Evolutionary conservation across 441 rosid genomes (phyloP).

Genomic region (Erodium moschatum): DNA sequence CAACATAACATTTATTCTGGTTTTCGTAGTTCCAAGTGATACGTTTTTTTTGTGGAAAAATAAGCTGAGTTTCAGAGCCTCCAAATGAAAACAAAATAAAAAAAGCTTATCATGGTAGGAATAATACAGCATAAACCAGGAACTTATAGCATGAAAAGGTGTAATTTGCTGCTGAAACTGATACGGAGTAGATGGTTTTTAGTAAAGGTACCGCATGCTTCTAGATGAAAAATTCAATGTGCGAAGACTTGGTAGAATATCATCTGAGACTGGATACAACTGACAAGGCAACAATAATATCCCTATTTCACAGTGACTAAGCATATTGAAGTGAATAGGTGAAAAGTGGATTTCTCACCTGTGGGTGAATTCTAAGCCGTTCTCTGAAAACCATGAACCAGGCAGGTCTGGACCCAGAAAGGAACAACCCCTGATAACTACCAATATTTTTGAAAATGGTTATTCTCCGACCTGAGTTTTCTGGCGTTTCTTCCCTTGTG

Average conservation of each 20-base stretch:
- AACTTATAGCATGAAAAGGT: not conserved
- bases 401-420: conserved; percentile 86
- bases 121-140: not conserved
- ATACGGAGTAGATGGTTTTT: not conserved
- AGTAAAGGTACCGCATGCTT: not conserved
- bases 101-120: not conserved
- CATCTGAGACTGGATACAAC: conserved; percentile 1
- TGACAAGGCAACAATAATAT: not conserved
- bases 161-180: not conserved
- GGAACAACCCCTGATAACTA: conserved; percentile 84
- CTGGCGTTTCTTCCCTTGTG: conserved; percentile 67
- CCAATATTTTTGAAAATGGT: conserved; percentile 77
- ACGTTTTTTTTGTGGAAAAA: not conserved
- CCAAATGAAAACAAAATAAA: not conserved
- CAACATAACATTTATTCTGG: conserved; percentile 7
- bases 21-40: not conserved
- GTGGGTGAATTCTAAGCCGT: conserved; percentile 87
- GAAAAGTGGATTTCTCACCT: conserved; percentile 41
- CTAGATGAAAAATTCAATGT: not conserved
- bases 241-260: not conserved
- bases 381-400: conserved; percentile 98
- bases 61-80: not conserved
- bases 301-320: not conserved
- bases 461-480: conserved; percentile 53
- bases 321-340: conserved; percentile 3